Evolutionary conservation across 2,329 filamentous ascomycete species (phyloP).

Genomic region (Phyllosticta paracitricarpa): DNA sequence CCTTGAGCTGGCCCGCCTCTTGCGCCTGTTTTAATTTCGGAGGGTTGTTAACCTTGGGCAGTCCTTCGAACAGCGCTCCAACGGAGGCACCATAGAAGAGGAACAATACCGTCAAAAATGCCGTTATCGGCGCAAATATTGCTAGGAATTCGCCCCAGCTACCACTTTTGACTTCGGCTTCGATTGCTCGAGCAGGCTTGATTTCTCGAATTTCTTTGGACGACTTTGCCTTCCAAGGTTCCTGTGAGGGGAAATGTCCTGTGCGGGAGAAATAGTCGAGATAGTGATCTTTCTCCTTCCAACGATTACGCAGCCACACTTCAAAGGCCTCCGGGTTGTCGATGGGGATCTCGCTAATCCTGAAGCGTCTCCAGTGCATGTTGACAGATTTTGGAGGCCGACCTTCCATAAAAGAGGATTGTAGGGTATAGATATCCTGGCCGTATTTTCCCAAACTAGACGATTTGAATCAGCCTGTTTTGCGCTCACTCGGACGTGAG

Average conservation of each 20-base stretch:
- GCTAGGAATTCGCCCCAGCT: constrained; percentile 43
- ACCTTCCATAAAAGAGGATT: constrained; percentile 80
- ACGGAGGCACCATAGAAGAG: constrained; percentile 32
- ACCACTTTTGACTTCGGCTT: constrained; percentile 39
- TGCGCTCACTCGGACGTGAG: background rate
- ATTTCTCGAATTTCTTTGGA: background rate
- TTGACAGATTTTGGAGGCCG: constrained; percentile 90
- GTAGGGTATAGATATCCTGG: constrained; percentile 82
- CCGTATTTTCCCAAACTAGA: constrained; percentile 54
- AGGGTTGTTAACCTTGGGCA: background rate
- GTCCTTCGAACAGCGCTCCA: background rate
- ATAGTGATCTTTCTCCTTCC: constrained; percentile 85
- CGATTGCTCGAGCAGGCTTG: constrained; percentile 33
- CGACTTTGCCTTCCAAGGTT: constrained; percentile 28
- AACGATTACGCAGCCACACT: constrained; percentile 71
- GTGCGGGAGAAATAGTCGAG: constrained; percentile 69
- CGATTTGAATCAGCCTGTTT: background rate
- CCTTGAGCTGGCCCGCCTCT: constrained; percentile 1
- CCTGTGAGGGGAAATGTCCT: constrained; percentile 67
- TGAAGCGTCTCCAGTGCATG: constrained; percentile 89
- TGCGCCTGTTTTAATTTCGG: constrained; percentile 8
- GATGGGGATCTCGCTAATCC: constrained; percentile 69
- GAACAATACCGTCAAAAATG: constrained; percentile 39
- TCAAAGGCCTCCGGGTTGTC: constrained; percentile 67
- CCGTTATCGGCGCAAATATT: constrained; percentile 42